Evolutionary conservation across 2,329 filamentous ascomycete genomes (phyloP), one percentile per base, ranked within the genome.

Genomic region (Cadophora gregata): DNA sequence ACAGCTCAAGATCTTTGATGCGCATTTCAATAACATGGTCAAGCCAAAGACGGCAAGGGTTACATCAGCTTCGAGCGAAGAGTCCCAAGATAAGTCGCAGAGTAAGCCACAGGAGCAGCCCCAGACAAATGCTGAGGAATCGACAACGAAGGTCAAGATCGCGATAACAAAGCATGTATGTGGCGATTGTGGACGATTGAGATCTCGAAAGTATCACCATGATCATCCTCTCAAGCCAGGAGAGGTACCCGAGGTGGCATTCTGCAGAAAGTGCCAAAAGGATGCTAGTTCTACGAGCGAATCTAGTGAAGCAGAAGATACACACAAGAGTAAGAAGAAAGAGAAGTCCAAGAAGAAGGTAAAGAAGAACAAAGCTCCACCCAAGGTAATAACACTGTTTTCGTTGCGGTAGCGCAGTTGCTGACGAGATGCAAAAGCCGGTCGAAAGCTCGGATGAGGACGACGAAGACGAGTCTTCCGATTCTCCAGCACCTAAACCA

Each of bases 111-210:
- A 64, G 33, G 55, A 50, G 14, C 50, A 63, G 19, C 48, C 42
- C 25, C n/a, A 56, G 12, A 64, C 66, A 16, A 62, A 51, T 21
- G 36, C 24, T 25, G 38, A 63, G 50, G 38, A 33, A 29, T 5
- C 21, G 9, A 55, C 31, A 10, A 66, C 72, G 33, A 76, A 78
- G 76, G 76, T 75, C 72, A 74, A 76, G 4, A 68, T 71, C 38
- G 69, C 66, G 31, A 66, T 74, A 9, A 70, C 68, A 10, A 81
- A 82, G 62, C 77, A 78, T 66, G 79, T 83, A 24, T 85, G 83
- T 72, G 80, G 77, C 48, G 73, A 77, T 29, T 83, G 81, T 64
- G 79, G 79, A 25, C 77, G 75, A 25, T 72, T 79, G 6, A 77
- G 81, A 51, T 83, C 81, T 5, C 73, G 74, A 29, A 74, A 72